Conservation (phyloP, 768 basidiomycete genomes). For the Daedaleopsis nitida region DNA sequence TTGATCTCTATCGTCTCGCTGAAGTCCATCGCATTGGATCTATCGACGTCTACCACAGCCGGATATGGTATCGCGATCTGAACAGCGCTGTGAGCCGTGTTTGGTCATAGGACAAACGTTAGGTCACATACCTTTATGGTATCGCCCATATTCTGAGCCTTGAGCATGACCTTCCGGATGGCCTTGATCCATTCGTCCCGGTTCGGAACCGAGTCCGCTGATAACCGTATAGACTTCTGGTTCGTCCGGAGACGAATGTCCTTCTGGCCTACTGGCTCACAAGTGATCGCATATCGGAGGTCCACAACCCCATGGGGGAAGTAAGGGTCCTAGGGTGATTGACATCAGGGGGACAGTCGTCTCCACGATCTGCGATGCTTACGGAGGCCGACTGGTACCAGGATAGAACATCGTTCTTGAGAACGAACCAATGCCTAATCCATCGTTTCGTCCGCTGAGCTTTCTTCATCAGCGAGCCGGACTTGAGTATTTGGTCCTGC, state of each 20-base stretch:
- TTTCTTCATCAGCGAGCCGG: conserved; percentile 86
- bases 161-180: conserved; percentile 91
- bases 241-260: conserved; percentile 85
- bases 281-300: conserved; percentile 88
- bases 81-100: no score
- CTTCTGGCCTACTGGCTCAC: conserved; percentile 77
- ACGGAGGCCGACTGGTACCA: conserved; percentile 97
- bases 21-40: conserved; percentile 88
- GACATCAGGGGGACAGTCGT: not conserved
- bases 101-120: no score
- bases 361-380: conserved; percentile 25
- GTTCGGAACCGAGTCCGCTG: conserved; percentile 79
- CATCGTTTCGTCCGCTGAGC: conserved; percentile 87
- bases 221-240: conserved; percentile 70
- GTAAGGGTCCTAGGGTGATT: conserved; percentile 78
- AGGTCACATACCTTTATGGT: conserved; percentile 76
- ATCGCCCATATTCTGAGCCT: conserved; percentile 95
- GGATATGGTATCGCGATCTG: conserved; percentile 95
- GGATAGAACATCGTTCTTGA: conserved; percentile 93
- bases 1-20: conserved; percentile 96
- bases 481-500: conserved; percentile 91
- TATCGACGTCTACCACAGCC: conserved; percentile 85
- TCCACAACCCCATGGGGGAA: conserved; percentile 97
- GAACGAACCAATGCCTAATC: conserved; percentile 94
- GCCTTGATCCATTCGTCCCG: conserved; percentile 97